A percentile compares a stretch with the other conserved stretches of the same genome.
Evolutionary conservation across 495 filamentous ascomycete genomes (phyloP).

Genomic region (Cudoniella acicularis): DNA sequence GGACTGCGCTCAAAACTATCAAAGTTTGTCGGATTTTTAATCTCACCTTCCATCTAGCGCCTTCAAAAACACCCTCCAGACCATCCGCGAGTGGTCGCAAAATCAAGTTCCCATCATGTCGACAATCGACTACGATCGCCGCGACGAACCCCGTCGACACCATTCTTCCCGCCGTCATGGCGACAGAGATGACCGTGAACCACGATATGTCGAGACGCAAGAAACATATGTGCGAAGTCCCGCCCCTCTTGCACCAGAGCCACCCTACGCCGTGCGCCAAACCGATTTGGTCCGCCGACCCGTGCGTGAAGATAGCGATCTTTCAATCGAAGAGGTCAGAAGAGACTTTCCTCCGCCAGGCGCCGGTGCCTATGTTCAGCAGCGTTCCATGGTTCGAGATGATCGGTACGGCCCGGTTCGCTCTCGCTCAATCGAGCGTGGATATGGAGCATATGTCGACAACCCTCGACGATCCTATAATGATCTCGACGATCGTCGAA

Average conservation of each 20-base stretch:
- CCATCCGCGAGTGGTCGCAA: not conserved
- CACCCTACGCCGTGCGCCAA: constrained; percentile 32
- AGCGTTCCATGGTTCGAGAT: constrained; percentile 19
- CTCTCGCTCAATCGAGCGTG: constrained; percentile 44
- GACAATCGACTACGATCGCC: constrained; percentile 16
- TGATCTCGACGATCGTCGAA: constrained; percentile 46
- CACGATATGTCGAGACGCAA: constrained; percentile 42
- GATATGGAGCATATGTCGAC: constrained; percentile 36
- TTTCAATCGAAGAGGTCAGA: constrained; percentile 63
- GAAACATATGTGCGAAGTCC: constrained; percentile 39
- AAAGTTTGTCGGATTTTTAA: no score
- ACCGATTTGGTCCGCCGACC: constrained; percentile 51
- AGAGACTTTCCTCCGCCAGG: constrained; percentile 65
- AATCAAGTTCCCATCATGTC: constrained; percentile 8
- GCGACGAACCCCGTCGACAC: constrained; percentile 23
- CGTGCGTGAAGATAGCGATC: constrained; percentile 52
- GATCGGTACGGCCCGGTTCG: constrained; percentile 36
- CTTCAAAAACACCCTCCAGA: no score
- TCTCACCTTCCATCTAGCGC: not conserved
- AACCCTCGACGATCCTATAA: constrained; percentile 34
- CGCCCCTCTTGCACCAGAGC: constrained; percentile 10
- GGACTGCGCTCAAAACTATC: no score
- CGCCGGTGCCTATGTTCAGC: constrained; percentile 32
- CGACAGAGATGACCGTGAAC: constrained; percentile 35
- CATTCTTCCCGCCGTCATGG: constrained; percentile 22